phyloP scores from a whole-genome alignment of 371 early-diverging fungal species.

The Dipsacomyces acuminosporus region DNA sequence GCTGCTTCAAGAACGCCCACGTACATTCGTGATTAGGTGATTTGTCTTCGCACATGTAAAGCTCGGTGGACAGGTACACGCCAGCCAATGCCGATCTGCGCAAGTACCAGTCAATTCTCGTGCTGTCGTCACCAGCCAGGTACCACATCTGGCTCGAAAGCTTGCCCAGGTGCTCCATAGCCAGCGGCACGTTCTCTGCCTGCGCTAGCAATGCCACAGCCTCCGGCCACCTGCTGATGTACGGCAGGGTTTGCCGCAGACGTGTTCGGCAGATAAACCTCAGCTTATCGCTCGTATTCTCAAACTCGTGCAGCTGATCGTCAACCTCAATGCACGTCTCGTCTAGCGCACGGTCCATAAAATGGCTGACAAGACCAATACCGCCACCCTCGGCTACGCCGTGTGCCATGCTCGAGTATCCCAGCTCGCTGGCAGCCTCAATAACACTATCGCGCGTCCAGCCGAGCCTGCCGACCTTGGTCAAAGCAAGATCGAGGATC shows the following conservation, averaged over 20 bases:
- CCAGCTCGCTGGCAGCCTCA: slow-evolving; percentile 63
- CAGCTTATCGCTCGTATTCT: slow-evolving; percentile 52
- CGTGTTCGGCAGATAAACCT: slow-evolving; percentile 60
- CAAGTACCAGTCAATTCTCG: slow-evolving; percentile 84
- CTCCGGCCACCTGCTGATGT: slow-evolving; percentile 73
- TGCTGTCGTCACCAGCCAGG: slow-evolving; percentile 78
- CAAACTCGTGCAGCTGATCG: slow-evolving; percentile 29
- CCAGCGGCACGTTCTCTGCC: slow-evolving; percentile 68
- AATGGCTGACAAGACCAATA: slow-evolving; percentile 70
- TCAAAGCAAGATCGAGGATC: slow-evolving; percentile 64
- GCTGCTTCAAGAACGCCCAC: slow-evolving; percentile 67
- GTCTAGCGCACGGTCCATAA: slow-evolving; percentile 60
- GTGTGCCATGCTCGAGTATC: slow-evolving; percentile 68
- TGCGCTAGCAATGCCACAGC: slow-evolving; percentile 79
- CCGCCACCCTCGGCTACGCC: slow-evolving; percentile 67
- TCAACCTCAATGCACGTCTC: slow-evolving; percentile 49
- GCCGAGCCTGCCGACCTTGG: slow-evolving; percentile 63
- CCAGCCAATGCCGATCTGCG: slow-evolving; percentile 74
- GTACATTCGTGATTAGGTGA: slow-evolving; percentile 70
- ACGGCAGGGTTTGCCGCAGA: slow-evolving; percentile 68
- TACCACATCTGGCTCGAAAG: slow-evolving; percentile 85
- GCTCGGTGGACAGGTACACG: slow-evolving; percentile 77
- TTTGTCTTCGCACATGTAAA: slow-evolving; percentile 84
- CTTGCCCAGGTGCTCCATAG: slow-evolving; percentile 61
- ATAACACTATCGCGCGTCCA: slow-evolving; percentile 68